Conservation (phyloP, 2,329 filamentous ascomycete genomes). For the Talaromyces verruculosus region DNA sequence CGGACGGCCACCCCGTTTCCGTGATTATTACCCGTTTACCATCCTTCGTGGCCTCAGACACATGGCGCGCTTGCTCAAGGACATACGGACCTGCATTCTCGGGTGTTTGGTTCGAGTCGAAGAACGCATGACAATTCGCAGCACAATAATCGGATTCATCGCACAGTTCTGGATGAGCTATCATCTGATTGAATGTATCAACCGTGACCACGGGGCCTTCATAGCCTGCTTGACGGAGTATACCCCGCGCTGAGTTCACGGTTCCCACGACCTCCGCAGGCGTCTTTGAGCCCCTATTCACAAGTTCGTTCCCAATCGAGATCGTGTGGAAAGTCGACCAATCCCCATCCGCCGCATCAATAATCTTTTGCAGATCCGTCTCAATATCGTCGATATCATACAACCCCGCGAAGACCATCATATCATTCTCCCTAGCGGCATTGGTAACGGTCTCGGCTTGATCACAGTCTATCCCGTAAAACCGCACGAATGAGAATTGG, state of each 20-base stretch:
- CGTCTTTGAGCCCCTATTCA: conserved; percentile 62
- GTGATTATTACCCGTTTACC: conserved; percentile 69
- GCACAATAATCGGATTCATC: conserved; percentile 73
- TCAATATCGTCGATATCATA: conserved; percentile 62
- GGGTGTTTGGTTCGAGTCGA: conserved; percentile 64
- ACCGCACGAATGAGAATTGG: conserved; percentile 64
- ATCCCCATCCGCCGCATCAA: conserved; percentile 59
- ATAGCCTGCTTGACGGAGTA: conserved; percentile 65
- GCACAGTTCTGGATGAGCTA: conserved; percentile 68
- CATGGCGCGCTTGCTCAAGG: conserved; percentile 51
- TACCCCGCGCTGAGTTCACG: conserved; percentile 57
- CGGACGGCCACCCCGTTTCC: conserved; percentile 80
- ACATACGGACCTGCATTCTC: conserved; percentile 67
- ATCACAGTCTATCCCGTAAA: conserved; percentile 79
- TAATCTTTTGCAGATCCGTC: conserved; percentile 61
- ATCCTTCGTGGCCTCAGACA: conserved; percentile 41
- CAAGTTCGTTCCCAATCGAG: conserved; percentile 76
- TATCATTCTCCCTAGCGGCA: conserved; percentile 62
- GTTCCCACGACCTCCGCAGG: conserved; percentile 57
- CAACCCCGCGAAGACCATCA: conserved; percentile 74
- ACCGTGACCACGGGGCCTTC: conserved; percentile 73
- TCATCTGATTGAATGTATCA: conserved; percentile 72
- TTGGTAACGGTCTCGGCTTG: conserved; percentile 64
- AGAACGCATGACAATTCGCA: conserved; percentile 82
- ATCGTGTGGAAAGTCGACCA: conserved; percentile 72